These are phyloP conservation scores for Phoma sp. DNA, from an alignment of 2,329 filamentous ascomycete species.

Conservation along the genomic window DNA sequence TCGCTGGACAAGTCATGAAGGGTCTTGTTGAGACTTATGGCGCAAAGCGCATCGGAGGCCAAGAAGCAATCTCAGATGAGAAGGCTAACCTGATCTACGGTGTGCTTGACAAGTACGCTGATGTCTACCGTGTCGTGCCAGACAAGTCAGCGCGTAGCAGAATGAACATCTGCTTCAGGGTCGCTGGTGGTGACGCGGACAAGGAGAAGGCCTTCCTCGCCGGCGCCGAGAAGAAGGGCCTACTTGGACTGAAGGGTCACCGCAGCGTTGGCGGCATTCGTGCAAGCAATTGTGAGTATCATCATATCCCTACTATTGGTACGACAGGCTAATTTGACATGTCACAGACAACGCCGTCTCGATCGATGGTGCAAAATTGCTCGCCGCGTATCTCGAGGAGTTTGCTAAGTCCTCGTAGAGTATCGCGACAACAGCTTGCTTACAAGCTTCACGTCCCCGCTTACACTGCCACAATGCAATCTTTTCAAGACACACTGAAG, in stretches of 20 bases:
- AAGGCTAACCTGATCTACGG: slow-evolving; percentile 81
- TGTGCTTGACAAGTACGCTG: slow-evolving; percentile 73
- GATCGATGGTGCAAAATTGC: slow-evolving; percentile 68
- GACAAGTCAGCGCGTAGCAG: slow-evolving; percentile 76
- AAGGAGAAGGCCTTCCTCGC: slow-evolving; percentile 82
- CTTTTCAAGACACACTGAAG: background rate
- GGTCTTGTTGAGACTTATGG: slow-evolving; percentile 70
- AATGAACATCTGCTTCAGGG: slow-evolving; percentile 95
- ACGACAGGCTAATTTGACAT: slow-evolving; percentile 4
- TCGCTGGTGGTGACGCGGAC: slow-evolving; percentile 68
- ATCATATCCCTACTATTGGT: background rate
- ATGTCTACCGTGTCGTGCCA: slow-evolving; percentile 79
- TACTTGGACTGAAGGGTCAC: slow-evolving; percentile 88
- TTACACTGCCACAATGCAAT: slow-evolving; percentile 7
- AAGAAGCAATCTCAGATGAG: slow-evolving; percentile 72
- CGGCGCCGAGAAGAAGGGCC: slow-evolving; percentile 68
- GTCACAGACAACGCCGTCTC: slow-evolving; percentile 75
- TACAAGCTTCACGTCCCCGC: background rate
- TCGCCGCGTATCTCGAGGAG: slow-evolving; percentile 69
- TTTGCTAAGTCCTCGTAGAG: slow-evolving; percentile 54
- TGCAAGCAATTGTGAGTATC: slow-evolving; percentile 71
- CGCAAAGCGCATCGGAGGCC: slow-evolving; percentile 72
- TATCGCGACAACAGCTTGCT: background rate
- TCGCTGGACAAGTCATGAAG: slow-evolving; percentile 87
- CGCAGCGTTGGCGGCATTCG: slow-evolving; percentile 85